Evolutionary conservation across 1,284 basidiomycete species (phyloP).

Genomic region (Malassezia vespertilionis): DNA sequence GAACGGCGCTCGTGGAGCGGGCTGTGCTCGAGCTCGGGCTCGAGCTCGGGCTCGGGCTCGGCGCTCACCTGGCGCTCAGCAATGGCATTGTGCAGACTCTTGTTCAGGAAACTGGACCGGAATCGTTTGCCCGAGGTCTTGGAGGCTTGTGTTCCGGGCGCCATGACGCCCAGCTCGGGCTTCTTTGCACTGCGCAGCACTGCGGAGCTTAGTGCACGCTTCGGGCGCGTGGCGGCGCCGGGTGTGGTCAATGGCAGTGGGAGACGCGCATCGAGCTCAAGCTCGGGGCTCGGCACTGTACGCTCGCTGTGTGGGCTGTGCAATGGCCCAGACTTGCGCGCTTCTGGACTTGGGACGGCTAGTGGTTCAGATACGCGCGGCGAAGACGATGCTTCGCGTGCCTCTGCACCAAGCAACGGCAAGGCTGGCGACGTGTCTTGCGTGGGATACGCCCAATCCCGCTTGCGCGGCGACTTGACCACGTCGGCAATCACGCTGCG

Average conservation of each 20-base stretch:
- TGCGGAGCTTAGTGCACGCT: constrained; percentile 12
- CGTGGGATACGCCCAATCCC: neutral
- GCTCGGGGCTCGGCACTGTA: no score
- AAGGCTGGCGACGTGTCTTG: no score
- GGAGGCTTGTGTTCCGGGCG: neutral
- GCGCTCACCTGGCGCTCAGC: constrained; percentile 23
- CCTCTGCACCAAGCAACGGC: no score
- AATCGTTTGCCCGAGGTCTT: constrained; percentile 15
- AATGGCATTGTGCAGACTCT: constrained; percentile 35
- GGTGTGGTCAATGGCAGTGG: constrained; percentile 7
- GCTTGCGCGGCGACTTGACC: constrained; percentile 17
- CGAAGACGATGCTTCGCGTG: no score
- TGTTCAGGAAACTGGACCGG: constrained; percentile 38
- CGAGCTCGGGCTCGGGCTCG: constrained; percentile 20
- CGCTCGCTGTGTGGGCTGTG: no score
- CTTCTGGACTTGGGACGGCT: no score
- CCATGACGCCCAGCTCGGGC: neutral
- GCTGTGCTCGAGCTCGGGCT: constrained; percentile 15
- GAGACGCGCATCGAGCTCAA: no score
- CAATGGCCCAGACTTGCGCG: no score
- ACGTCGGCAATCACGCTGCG: constrained; percentile 8
- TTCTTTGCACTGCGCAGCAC: constrained; percentile 12
- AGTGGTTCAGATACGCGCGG: no score
- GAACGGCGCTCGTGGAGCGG: constrained; percentile 1
- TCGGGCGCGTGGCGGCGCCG: constrained; percentile 2